A percentile compares a stretch with the other conserved stretches of the same genome.
phyloP scores from a whole-genome alignment of 2,329 filamentous ascomycete species.

The Colletotrichum sp. region DNA sequence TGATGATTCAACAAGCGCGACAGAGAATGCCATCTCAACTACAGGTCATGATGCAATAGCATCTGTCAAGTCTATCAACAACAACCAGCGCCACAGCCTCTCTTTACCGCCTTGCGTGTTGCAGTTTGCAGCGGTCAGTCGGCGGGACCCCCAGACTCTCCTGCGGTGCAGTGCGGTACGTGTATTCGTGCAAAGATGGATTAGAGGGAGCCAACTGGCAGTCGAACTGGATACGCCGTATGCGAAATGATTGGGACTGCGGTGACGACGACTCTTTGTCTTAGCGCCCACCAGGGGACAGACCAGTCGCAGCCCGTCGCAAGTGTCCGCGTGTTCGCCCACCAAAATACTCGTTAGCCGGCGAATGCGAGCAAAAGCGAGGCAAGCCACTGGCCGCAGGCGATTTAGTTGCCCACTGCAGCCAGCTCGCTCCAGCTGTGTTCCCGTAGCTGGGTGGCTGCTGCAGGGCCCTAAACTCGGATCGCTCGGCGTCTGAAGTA shows the following conservation, averaged over 20 bases:
- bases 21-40: conserved; percentile 12
- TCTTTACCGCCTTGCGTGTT: conserved; percentile 1
- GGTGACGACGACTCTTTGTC: conserved; percentile 13
- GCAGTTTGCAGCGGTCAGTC: not conserved
- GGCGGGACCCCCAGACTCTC: not conserved
- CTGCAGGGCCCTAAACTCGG: not conserved
- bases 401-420: not conserved
- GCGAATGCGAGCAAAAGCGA: not conserved
- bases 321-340: conserved; percentile 6
- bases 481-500: not conserved
- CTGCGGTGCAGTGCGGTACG: not conserved
- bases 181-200: not conserved
- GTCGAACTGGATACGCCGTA: not conserved
- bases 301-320: not conserved
- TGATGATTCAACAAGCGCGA: not conserved
- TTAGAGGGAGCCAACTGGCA: not conserved
- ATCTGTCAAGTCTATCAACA: not conserved
- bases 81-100: not conserved
- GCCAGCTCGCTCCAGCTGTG: not conserved
- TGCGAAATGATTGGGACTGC: conserved; percentile 4
- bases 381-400: not conserved
- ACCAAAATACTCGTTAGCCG: not conserved
- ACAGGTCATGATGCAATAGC: not conserved
- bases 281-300: conserved; percentile 1
- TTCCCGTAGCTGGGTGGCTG: not conserved